phyloP scores from a whole-genome alignment of 106 monocot genomes.

The Phalaenopsis aphrodite region DNA sequence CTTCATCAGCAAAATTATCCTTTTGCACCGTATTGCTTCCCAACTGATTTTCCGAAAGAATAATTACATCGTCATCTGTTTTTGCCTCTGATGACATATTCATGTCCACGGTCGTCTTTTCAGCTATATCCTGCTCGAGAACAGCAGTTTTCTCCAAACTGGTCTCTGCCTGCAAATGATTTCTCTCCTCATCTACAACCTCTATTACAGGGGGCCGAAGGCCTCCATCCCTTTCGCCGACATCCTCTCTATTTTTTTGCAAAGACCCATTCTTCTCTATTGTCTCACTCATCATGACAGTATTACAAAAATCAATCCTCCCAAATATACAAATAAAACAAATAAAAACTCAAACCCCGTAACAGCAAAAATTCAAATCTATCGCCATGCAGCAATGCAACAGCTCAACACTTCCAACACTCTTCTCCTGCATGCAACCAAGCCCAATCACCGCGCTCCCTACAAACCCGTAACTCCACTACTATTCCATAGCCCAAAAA shows the following conservation, averaged over 20 bases:
- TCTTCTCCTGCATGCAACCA: background rate
- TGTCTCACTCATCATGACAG: background rate
- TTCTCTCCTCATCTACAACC: background rate
- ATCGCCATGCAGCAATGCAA: background rate
- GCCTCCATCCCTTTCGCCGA: background rate
- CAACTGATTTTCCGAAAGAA: background rate
- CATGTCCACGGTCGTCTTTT: background rate
- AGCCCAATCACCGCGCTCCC: no score
- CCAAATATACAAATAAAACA: background rate
- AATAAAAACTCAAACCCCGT: background rate
- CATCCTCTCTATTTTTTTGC: background rate
- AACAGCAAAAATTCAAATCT: background rate
- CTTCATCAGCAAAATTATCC: constrained; percentile 11
- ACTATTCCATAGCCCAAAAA: background rate
- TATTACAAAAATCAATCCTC: background rate
- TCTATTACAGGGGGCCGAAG: background rate
- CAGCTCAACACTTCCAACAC: background rate
- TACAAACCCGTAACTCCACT: background rate
- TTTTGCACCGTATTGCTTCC: constrained; percentile 6
- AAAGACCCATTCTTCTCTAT: background rate
- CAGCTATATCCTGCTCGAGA: background rate
- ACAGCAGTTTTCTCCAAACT: background rate
- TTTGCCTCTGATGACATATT: background rate
- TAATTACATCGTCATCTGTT: background rate
- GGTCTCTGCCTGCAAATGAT: background rate